Evolutionary conservation across 306 rosid species (phyloP).

Genomic region (Quercus gilva): DNA sequence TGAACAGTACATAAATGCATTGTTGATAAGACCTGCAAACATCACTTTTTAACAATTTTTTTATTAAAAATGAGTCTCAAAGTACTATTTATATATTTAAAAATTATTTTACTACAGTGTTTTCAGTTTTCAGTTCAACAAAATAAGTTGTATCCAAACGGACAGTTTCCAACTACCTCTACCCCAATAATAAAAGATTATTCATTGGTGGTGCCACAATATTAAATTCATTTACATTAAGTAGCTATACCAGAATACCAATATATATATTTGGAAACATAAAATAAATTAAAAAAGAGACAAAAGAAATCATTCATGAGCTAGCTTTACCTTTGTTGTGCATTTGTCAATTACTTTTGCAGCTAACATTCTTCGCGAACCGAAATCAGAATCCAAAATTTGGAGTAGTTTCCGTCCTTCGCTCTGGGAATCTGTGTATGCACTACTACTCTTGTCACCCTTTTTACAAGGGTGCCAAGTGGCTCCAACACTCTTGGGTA

Average conservation of each 20-base stretch:
- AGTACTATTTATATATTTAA: too few relatives aligned
- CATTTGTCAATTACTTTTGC: constrained; percentile 30
- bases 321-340: constrained; percentile 3
- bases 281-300: not conserved
- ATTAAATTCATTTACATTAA: too few relatives aligned
- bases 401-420: constrained; percentile 27
- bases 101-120: too few relatives aligned
- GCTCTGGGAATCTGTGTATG: not conserved
- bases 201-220: too few relatives aligned
- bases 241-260: not conserved
- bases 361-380: constrained; percentile 35
- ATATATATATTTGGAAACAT: not conserved
- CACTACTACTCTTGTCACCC: not conserved
- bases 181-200: too few relatives aligned
- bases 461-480: constrained; percentile 48
- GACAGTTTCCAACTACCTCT: too few relatives aligned
- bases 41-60: too few relatives aligned
- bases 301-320: not conserved
- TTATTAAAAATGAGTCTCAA: too few relatives aligned
- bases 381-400: constrained; percentile 14
- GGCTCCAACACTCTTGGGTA: constrained; percentile 28
- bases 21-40: too few relatives aligned
- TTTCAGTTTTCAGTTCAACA: too few relatives aligned
- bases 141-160: too few relatives aligned
- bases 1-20: too few relatives aligned